Conservation (phyloP, 306 rosid genomes). For the Senna siamea region DNA sequence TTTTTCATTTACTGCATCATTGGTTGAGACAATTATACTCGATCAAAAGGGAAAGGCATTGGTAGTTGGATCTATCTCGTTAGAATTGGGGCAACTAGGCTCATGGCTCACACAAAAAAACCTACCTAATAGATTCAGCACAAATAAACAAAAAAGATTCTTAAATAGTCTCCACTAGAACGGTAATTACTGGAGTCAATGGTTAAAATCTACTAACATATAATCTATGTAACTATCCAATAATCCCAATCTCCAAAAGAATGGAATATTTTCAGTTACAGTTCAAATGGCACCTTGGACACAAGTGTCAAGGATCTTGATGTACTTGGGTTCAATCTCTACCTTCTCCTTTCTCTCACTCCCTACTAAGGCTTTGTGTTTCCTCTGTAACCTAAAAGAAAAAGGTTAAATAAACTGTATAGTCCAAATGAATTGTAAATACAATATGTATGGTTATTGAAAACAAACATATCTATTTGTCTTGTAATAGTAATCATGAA, state of each 20-base stretch:
- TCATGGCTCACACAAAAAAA: not conserved
- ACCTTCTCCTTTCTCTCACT: no score
- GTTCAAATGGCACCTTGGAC: not conserved
- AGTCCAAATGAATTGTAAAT: no score
- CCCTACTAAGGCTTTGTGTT: no score
- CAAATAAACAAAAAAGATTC: not conserved
- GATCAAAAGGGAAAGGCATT: not conserved
- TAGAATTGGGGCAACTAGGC: conserved; percentile 29
- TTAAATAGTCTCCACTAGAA: conserved; percentile 22
- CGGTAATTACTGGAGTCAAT: not conserved
- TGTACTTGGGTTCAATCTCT: no score
- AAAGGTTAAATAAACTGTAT: no score
- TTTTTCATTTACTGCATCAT: conserved; percentile 28
- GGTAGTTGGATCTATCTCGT: conserved; percentile 19
- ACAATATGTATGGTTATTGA: no score
- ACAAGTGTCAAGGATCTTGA: no score
- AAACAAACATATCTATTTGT: no score
- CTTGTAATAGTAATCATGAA: not conserved
- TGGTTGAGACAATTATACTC: not conserved
- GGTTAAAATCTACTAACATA: conserved; percentile 29
- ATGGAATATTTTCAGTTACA: conserved; percentile 9
- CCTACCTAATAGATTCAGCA: no score
- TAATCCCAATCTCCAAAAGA: conserved; percentile 26
- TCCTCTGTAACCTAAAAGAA: no score
- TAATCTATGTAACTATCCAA: conserved; percentile 1